Percentiles rank a stretch among this genome's conserved stretches.
Evolutionary conservation across 176 grass and related monocot species (phyloP).

Genomic region (Typha latifolia): DNA sequence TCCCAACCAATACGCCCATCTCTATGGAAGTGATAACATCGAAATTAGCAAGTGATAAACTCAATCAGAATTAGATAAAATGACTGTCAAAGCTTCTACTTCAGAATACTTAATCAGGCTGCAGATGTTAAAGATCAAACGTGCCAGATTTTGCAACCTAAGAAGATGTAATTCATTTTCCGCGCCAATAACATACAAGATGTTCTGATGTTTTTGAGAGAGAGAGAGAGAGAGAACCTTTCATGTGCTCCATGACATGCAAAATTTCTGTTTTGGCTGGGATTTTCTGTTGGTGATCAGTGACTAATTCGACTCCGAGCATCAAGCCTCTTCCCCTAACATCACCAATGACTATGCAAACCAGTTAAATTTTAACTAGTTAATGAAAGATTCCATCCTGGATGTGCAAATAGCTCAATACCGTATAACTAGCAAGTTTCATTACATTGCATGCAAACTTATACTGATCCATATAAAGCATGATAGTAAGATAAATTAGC

Average conservation of each 20-base stretch:
- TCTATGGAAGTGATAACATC: constrained; percentile 30
- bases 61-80: background rate
- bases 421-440: too few species aligned
- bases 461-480: too few species aligned
- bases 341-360: constrained; percentile 63
- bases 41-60: background rate
- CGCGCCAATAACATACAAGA: too few species aligned
- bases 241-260: constrained; percentile 65
- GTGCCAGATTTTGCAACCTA: background rate
- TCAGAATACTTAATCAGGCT: background rate
- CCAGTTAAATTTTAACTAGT: background rate
- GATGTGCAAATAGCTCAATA: background rate
- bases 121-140: background rate
- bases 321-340: constrained; percentile 85
- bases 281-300: constrained; percentile 64
- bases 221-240: constrained; percentile 36
- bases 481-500: background rate
- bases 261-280: constrained; percentile 73
- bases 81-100: too few species aligned
- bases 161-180: background rate
- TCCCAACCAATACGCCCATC: constrained; percentile 83
- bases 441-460: too few species aligned
- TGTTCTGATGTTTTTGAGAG: too few species aligned
- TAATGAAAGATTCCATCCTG: background rate
- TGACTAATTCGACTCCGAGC: constrained; percentile 86